Percentiles rank a stretch among this genome's conserved stretches.
These are phyloP conservation scores for Mycena crocata DNA, from an alignment of 768 basidiomycete genomes.

Conservation along the genomic window DNA sequence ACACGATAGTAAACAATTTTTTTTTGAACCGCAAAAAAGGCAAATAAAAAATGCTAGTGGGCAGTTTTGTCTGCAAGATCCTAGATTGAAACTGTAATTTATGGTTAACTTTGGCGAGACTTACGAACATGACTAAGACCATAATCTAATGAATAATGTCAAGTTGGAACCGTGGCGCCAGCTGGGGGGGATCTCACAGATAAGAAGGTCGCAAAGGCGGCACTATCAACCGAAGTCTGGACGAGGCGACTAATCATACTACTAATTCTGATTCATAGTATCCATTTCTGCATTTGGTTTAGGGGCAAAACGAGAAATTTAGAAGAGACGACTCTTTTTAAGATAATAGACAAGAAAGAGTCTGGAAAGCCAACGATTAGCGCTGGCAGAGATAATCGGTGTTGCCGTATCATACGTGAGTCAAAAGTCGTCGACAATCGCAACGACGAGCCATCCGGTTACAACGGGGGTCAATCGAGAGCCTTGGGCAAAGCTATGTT, in stretches of 20 bases:
- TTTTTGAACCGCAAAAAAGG: constrained; percentile 2
- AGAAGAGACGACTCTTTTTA: neutral
- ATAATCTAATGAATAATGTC: constrained; percentile 7
- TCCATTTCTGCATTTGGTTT: neutral
- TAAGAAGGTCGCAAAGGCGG: constrained; percentile 21
- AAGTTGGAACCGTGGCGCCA: neutral
- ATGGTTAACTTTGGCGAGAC: no score
- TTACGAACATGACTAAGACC: constrained; percentile 16
- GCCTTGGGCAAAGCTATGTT: constrained; percentile 3
- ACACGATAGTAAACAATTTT: neutral
- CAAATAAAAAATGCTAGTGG: constrained; percentile 1
- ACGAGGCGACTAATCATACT: constrained; percentile 10
- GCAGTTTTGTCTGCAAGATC: constrained; percentile 4
- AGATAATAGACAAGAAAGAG: constrained; percentile 5
- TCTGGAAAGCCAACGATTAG: neutral
- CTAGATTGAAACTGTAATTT: neutral
- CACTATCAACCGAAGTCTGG: constrained; percentile 19
- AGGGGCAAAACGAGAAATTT: neutral
- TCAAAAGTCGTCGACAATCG: constrained; percentile 16
- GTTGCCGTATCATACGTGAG: constrained; percentile 20
- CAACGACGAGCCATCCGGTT: constrained; percentile 17
- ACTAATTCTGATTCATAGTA: constrained; percentile 7
- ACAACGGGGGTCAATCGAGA: neutral
- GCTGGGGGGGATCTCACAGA: neutral
- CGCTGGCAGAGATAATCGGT: neutral